These are phyloP conservation scores for Salix udensis DNA, from an alignment of 345 rosid genomes.

Conservation along the genomic window DNA sequence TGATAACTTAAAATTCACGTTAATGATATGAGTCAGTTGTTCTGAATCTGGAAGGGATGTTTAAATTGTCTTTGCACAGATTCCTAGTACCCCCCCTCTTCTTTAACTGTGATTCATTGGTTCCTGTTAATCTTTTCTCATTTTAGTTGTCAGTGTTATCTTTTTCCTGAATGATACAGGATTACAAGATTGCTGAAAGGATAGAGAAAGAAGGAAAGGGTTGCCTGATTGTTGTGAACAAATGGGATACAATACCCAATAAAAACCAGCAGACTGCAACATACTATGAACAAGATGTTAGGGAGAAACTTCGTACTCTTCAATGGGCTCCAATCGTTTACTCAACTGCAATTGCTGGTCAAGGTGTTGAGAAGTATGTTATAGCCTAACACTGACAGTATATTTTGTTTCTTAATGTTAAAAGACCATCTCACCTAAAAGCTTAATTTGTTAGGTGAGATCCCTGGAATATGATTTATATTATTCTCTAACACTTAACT, in stretches of 20 bases:
- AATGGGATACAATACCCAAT: conserved; percentile 96
- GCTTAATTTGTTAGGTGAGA: too few species aligned
- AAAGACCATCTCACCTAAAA: too few species aligned
- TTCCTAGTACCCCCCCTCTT: neutral
- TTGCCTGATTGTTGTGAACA: conserved; percentile 91
- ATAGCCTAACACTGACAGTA: neutral
- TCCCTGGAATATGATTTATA: too few species aligned
- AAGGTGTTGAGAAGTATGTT: conserved; percentile 78
- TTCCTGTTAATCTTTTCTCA: neutral
- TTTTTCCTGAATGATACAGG: conserved; percentile 41
- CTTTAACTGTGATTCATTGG: neutral
- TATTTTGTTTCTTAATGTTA: conserved; percentile 3
- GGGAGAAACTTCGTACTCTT: conserved; percentile 84
- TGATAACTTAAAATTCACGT: too few species aligned
- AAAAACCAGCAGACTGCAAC: conserved; percentile 76
- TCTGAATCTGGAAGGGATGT: too few species aligned
- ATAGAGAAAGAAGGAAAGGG: conserved; percentile 94
- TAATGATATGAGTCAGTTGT: too few species aligned
- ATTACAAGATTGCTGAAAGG: conserved; percentile 84
- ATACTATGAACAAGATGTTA: conserved; percentile 79
- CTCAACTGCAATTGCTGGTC: conserved; percentile 83
- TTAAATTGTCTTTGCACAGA: too few species aligned
- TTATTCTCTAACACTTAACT: too few species aligned
- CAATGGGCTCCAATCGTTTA: conserved; percentile 94
- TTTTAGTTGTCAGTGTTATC: neutral